phyloP scores from a whole-genome alignment of 2,329 filamentous ascomycete species.

The Alternaria angustiovoidea region DNA sequence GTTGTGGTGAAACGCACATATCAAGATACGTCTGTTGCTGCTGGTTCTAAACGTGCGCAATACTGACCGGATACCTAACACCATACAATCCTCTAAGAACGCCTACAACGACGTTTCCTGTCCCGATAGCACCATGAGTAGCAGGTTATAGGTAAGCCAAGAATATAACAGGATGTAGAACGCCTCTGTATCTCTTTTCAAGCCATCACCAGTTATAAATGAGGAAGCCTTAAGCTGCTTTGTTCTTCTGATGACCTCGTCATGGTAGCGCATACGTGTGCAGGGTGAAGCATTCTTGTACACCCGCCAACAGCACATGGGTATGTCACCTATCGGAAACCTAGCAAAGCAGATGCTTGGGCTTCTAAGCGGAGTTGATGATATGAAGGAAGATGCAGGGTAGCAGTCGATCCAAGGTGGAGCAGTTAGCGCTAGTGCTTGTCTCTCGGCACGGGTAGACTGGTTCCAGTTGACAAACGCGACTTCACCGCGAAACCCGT shows the following conservation, averaged over 20 bases:
- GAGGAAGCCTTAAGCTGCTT: background rate
- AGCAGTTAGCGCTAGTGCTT: conserved; percentile 21
- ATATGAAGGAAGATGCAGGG: conserved; percentile 8
- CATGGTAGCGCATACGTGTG: background rate
- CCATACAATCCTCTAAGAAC: conserved; percentile 7
- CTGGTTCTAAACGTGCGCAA: background rate
- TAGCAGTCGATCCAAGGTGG: conserved; percentile 10
- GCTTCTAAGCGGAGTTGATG: no score
- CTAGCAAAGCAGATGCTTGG: background rate
- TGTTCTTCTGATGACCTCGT: background rate
- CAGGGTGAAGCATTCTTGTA: background rate
- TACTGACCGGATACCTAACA: background rate
- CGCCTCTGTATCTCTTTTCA: background rate
- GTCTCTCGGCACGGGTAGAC: conserved; percentile 26
- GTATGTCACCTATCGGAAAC: background rate
- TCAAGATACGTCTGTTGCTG: no score
- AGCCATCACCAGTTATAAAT: background rate
- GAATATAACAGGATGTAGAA: background rate
- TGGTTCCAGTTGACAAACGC: conserved; percentile 24
- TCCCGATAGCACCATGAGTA: conserved; percentile 5
- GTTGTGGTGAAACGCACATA: no score
- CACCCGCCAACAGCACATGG: background rate
- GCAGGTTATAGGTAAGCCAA: conserved; percentile 8
- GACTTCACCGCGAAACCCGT: conserved; percentile 33
- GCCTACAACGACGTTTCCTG: conserved; percentile 9